Percentiles rank a stretch among this genome's conserved stretches.
Conservation (phyloP, 2,329 filamentous ascomycete species). For the Diaporthe ampelina region DNA sequence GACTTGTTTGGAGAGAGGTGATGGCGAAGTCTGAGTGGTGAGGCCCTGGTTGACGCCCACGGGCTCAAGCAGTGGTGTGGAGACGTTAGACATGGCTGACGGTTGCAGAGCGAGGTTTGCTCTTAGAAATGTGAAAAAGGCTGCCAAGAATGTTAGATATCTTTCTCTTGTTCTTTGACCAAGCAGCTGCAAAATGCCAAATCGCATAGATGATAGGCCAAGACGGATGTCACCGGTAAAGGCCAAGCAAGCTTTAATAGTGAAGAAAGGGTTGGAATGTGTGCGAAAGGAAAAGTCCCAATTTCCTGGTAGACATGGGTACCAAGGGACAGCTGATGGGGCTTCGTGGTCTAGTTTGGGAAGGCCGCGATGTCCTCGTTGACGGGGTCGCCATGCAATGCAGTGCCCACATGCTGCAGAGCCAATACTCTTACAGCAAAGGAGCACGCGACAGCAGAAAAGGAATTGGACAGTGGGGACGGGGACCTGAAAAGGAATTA, state of each 20-base stretch:
- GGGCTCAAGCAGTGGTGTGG: constrained; percentile 74
- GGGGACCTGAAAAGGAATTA: constrained; percentile 37
- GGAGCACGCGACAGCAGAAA: constrained; percentile 36
- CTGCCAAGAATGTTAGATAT: constrained; percentile 59
- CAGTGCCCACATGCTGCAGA: neutral
- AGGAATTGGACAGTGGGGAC: constrained; percentile 27
- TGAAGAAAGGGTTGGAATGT: neutral
- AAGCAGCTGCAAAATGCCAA: neutral
- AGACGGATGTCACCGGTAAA: constrained; percentile 9
- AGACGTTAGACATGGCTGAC: constrained; percentile 71
- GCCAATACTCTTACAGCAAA: neutral
- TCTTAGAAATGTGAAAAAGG: constrained; percentile 86
- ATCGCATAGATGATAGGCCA: neutral
- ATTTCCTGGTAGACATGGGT: neutral
- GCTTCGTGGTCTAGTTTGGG: neutral
- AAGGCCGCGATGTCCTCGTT: neutral
- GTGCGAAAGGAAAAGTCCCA: neutral
- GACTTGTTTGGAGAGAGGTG: constrained; percentile 50
- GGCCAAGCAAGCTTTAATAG: constrained; percentile 19
- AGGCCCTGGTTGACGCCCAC: constrained; percentile 31
- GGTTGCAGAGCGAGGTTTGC: constrained; percentile 81
- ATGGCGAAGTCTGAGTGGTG: constrained; percentile 52
- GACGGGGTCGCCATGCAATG: constrained; percentile 5
- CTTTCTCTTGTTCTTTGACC: neutral
- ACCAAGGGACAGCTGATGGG: constrained; percentile 8